Evolutionary conservation across 805 yeast genomes (phyloP).

Genomic region (Phaffomyces opuntiae): DNA sequence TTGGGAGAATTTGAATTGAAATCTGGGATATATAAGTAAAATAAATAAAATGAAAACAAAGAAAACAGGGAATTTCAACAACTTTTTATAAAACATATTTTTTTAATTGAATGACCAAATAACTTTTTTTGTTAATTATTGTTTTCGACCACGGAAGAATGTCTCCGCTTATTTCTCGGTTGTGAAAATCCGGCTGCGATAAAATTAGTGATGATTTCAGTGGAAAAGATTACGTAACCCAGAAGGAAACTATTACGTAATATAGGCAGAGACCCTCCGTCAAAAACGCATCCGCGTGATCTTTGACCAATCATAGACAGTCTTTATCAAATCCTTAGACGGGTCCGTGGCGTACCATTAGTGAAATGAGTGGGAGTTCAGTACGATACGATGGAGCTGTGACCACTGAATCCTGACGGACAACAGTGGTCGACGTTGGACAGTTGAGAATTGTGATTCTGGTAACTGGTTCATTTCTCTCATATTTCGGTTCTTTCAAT

Average conservation of each 20-base stretch:
- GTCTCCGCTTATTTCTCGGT: not conserved
- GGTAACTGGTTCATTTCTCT: too few relatives aligned
- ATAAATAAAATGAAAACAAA: not conserved
- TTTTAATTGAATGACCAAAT: not conserved
- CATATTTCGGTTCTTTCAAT: too few relatives aligned
- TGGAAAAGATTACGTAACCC: not conserved
- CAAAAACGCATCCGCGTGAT: not conserved
- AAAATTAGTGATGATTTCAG: too few relatives aligned
- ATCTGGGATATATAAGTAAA: not conserved
- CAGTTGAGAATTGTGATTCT: too few relatives aligned
- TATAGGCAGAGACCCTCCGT: not conserved
- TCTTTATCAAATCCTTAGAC: conserved; percentile 1
- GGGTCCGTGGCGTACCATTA: not conserved
- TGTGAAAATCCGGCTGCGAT: not conserved
- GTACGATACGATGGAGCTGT: too few relatives aligned
- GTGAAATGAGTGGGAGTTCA: not conserved
- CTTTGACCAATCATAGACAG: not conserved
- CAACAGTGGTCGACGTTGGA: too few relatives aligned
- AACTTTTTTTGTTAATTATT: not conserved
- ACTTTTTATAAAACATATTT: not conserved
- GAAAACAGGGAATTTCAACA: too few relatives aligned
- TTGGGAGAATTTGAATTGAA: conserved; percentile 16
- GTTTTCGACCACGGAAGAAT: not conserved
- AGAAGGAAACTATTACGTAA: not conserved
- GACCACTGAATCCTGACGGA: too few relatives aligned